Percentiles rank a stretch among this genome's conserved stretches.
phyloP scores from a whole-genome alignment of 495 filamentous ascomycete genomes.

The Lindgomyces ingoldianus region DNA sequence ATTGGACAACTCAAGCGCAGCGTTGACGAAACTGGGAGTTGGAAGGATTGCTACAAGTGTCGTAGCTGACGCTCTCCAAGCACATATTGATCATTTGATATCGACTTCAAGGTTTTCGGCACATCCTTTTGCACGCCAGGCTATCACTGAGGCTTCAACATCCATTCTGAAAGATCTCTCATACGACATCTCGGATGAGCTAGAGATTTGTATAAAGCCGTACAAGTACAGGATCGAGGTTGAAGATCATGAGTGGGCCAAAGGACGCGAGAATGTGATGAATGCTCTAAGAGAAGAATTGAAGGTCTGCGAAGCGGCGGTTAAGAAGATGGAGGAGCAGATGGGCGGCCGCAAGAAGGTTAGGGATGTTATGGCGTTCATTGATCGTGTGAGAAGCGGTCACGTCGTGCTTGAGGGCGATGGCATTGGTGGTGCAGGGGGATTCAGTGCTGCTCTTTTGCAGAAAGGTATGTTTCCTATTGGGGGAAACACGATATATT shows the following conservation, averaged over 20 bases:
- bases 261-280: slow-evolving; percentile 76
- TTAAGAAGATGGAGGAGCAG: slow-evolving; percentile 69
- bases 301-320: slow-evolving; percentile 73
- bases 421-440: slow-evolving; percentile 80
- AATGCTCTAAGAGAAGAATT: slow-evolving; percentile 81
- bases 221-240: slow-evolving; percentile 98
- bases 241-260: slow-evolving; percentile 82
- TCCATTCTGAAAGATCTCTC: slow-evolving; percentile 90
- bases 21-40: slow-evolving; percentile 89
- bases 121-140: slow-evolving; percentile 88
- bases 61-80: slow-evolving; percentile 82
- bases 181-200: slow-evolving; percentile 94
- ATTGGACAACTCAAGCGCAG: slow-evolving; percentile 86
- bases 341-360: slow-evolving; percentile 81
- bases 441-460: slow-evolving; percentile 82
- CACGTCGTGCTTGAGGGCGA: slow-evolving; percentile 82
- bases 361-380: slow-evolving; percentile 85
- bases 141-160: slow-evolving; percentile 84
- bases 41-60: slow-evolving; percentile 89
- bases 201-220: slow-evolving; percentile 99
- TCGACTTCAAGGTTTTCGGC: slow-evolving; percentile 76
- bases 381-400: slow-evolving; percentile 83
- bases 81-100: slow-evolving; percentile 78
- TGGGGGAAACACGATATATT: background rate
- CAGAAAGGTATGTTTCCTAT: slow-evolving; percentile 61